Percentiles rank a stretch among this genome's conserved stretches.
These are phyloP conservation scores for Cyberlindnera xylosilytica DNA, from an alignment of 805 yeast species.

Conservation along the genomic window DNA sequence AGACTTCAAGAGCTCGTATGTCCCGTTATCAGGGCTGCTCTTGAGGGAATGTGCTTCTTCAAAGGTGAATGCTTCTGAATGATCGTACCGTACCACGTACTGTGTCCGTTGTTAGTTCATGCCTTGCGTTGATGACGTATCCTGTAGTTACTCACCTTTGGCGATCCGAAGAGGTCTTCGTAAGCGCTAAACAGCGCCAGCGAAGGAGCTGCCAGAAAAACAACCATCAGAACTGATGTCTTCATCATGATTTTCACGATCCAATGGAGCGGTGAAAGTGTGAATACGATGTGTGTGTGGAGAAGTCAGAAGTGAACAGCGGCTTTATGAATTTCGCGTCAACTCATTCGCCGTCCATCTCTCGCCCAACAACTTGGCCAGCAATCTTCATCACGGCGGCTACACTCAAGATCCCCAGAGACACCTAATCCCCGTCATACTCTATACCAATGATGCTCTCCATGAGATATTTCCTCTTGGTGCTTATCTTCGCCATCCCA, in stretches of 20 bases:
- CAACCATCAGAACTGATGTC: no score
- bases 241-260: neutral
- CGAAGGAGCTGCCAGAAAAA: neutral
- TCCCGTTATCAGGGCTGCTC: neutral
- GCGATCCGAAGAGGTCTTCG: slow-evolving; percentile 21
- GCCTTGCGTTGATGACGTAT: neutral
- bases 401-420: no score
- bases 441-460: no score
- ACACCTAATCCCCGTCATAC: no score
- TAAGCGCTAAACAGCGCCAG: slow-evolving; percentile 17
- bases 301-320: no score
- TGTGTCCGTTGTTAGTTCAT: slow-evolving; percentile 3
- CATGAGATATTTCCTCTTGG: no score
- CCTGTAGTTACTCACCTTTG: slow-evolving; percentile 18
- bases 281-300: no score
- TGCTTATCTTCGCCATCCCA: neutral
- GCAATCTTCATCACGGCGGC: no score
- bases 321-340: no score
- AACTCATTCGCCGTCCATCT: no score
- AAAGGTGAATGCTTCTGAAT: slow-evolving; percentile 1
- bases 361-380: no score
- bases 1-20: slow-evolving; percentile 6
- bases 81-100: slow-evolving; percentile 15
- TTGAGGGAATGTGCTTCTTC: slow-evolving; percentile 6
- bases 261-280: neutral